Conservation (phyloP, 768 basidiomycete species). For the Rhodosporidiobolus odoratus region DNA sequence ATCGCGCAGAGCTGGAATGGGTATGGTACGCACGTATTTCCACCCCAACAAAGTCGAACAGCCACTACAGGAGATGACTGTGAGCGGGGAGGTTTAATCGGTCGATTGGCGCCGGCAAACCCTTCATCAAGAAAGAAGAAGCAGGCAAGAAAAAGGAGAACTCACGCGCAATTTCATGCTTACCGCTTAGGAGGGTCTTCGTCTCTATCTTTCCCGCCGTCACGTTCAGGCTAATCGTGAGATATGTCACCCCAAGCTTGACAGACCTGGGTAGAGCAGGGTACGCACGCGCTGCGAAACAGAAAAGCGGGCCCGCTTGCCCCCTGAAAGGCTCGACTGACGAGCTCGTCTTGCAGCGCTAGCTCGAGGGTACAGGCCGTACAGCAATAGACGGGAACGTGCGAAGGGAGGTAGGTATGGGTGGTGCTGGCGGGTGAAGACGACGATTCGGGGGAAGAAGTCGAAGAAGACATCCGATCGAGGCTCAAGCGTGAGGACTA, state of each 20-base stretch:
- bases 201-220: not conserved
- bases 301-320: conserved; percentile 17
- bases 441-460: too few species aligned
- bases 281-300: conserved; percentile 20
- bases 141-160: too few species aligned
- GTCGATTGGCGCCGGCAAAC: not conserved
- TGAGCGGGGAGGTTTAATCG: rapidly evolving
- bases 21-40: conserved; percentile 19
- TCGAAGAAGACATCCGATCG: too few species aligned
- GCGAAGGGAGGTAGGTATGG: conserved; percentile 10
- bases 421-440: not conserved
- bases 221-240: conserved; percentile 21
- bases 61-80: conserved; percentile 10
- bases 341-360: conserved; percentile 27
- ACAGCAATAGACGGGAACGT: conserved; percentile 22
- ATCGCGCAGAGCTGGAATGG: not conserved
- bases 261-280: too few species aligned
- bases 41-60: conserved; percentile 28
- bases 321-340: conserved; percentile 13
- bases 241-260: too few species aligned
- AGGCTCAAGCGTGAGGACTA: too few species aligned
- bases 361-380: conserved; percentile 22
- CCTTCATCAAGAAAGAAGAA: not conserved
- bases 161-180: conserved; percentile 27
- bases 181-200: conserved; percentile 20